Conservation (phyloP, 2,329 filamentous ascomycete genomes). For the Monascus ruber region DNA sequence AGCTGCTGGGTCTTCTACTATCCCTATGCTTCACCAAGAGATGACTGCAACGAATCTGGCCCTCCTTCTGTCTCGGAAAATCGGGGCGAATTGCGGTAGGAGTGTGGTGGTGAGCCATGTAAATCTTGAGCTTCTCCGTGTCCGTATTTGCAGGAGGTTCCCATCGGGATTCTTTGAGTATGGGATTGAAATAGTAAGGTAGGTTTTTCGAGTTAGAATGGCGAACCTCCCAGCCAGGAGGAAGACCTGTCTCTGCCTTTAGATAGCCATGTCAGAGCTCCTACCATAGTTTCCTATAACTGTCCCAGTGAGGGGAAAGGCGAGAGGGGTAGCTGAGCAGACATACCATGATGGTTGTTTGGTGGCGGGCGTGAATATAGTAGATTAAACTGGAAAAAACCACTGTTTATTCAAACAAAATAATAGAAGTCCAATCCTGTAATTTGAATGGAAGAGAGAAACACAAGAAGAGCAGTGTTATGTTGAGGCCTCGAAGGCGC, state of each 20-base stretch:
- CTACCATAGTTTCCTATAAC: too few relatives aligned
- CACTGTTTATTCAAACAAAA: too few relatives aligned
- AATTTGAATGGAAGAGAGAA: background rate
- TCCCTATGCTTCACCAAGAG: slow-evolving; percentile 87
- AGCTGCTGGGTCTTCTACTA: slow-evolving; percentile 81
- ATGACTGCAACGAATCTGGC: slow-evolving; percentile 89
- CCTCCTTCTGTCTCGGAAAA: slow-evolving; percentile 40
- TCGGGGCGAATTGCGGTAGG: slow-evolving; percentile 27
- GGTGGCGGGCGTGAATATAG: too few relatives aligned
- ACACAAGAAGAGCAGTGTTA: background rate
- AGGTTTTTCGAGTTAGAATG: slow-evolving; percentile 98
- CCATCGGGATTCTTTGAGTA: slow-evolving; percentile 83
- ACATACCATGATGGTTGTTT: slow-evolving; percentile 5
- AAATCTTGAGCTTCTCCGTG: slow-evolving; percentile 81
- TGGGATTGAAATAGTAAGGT: slow-evolving; percentile 93
- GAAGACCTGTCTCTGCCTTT: slow-evolving; percentile 67
- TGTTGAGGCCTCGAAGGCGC: background rate
- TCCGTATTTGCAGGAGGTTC: slow-evolving; percentile 83
- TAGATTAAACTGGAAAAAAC: too few relatives aligned
- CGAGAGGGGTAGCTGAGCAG: background rate
- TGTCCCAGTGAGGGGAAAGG: background rate
- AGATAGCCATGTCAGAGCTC: slow-evolving; percentile 2
- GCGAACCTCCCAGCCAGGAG: slow-evolving; percentile 84
- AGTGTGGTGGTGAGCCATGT: slow-evolving; percentile 85
- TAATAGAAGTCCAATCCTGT: background rate